Percentiles rank a stretch among this genome's conserved stretches.
Evolutionary conservation across 768 basidiomycete species (phyloP).

Genomic region (Russula lepida): DNA sequence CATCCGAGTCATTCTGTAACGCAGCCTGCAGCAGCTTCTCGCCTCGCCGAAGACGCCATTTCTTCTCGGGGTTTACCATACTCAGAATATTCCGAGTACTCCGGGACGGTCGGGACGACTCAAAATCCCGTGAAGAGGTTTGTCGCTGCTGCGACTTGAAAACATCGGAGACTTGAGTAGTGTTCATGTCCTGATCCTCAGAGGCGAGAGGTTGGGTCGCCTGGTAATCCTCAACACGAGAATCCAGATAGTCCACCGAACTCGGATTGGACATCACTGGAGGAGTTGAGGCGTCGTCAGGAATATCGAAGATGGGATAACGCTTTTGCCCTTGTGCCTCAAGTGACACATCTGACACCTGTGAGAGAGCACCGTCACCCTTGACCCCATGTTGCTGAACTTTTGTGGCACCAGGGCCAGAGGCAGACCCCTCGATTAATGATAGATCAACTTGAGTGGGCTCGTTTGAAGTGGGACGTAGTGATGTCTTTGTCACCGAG

Average conservation of each 20-base stretch:
- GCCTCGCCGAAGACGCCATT: conserved; percentile 18
- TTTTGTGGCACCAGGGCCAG: background rate
- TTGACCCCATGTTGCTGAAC: background rate
- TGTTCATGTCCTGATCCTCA: conserved; percentile 6
- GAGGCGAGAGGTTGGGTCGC: conserved; percentile 14
- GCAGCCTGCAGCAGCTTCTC: conserved; percentile 3
- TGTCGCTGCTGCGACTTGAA: background rate
- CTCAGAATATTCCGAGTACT: conserved; percentile 28
- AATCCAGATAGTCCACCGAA: background rate
- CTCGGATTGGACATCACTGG: conserved; percentile 12
- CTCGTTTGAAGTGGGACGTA: background rate
- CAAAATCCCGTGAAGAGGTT: background rate
- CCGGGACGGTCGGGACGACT: conserved; percentile 18
- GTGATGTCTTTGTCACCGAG: background rate
- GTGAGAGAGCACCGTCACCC: background rate
- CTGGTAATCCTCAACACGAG: conserved; percentile 11
- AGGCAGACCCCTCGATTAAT: background rate
- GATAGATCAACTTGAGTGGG: conserved; percentile 2
- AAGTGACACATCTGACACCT: background rate
- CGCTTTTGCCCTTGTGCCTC: background rate
- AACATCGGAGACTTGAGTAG: conserved; percentile 2
- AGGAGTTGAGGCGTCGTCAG: conserved; percentile 9
- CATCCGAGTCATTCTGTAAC: conserved; percentile 1
- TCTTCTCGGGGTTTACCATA: conserved; percentile 30
- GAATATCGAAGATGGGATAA: background rate